phyloP scores from a whole-genome alignment of 345 rosid genomes.

The Brassica carinata region DNA sequence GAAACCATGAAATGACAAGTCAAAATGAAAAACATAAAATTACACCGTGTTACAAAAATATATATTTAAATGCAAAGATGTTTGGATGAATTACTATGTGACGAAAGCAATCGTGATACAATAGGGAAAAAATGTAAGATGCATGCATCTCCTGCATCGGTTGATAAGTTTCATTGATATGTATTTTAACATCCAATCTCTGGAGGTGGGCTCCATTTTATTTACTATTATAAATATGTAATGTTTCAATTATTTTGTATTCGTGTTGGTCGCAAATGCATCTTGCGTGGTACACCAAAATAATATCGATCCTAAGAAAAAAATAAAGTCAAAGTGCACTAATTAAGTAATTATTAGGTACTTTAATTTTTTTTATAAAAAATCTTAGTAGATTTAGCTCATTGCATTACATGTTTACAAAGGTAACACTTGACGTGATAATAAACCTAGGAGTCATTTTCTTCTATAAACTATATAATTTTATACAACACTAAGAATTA shows the following conservation, averaged over 20 bases:
- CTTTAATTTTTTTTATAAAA: too few relatives aligned
- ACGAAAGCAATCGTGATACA: slow-evolving; percentile 25
- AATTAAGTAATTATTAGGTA: neutral
- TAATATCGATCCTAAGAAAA: neutral
- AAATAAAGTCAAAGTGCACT: slow-evolving; percentile 3
- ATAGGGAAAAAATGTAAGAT: slow-evolving; percentile 14
- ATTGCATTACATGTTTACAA: neutral
- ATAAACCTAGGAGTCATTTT: neutral
- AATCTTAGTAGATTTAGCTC: neutral
- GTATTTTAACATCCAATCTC: neutral
- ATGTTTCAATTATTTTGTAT: slow-evolving; percentile 28
- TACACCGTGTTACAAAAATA: neutral
- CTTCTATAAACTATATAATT: neutral
- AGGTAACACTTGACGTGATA: neutral
- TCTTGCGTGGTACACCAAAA: slow-evolving; percentile 12
- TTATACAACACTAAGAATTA: neutral
- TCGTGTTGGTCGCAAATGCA: slow-evolving; percentile 17
- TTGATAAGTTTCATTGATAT: slow-evolving; percentile 2
- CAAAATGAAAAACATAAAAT: neutral
- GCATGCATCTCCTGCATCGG: slow-evolving; percentile 29
- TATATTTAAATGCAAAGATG: slow-evolving; percentile 15
- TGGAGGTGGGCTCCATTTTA: slow-evolving; percentile 15
- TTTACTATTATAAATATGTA: neutral
- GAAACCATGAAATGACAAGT: neutral
- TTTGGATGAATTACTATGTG: slow-evolving; percentile 7